Conservation (phyloP, 2,329 filamentous ascomycete genomes). For the Trichoderma lentiforme region DNA sequence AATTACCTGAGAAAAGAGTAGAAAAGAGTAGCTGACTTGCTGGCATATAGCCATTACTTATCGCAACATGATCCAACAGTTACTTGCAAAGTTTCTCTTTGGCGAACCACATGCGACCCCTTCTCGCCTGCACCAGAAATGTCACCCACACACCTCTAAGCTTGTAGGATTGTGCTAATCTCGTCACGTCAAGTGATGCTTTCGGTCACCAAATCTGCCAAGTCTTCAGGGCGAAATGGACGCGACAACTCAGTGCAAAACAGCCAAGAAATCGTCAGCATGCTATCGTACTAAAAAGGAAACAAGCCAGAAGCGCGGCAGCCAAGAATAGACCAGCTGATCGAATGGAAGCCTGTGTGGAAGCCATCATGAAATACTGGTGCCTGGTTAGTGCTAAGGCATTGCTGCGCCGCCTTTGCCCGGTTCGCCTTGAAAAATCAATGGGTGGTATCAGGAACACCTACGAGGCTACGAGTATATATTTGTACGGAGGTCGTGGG, state of each 20-base stretch:
- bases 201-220: background rate
- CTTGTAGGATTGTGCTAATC: background rate
- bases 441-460: background rate
- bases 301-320: no score
- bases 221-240: background rate
- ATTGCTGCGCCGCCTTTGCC: background rate
- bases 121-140: background rate
- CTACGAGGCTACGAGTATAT: background rate
- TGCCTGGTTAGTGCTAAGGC: background rate
- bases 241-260: no score
- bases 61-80: background rate
- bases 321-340: background rate
- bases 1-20: no score
- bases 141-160: background rate
- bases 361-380: background rate
- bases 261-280: background rate
- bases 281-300: background rate
- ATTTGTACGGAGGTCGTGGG: background rate
- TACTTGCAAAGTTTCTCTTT: background rate
- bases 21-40: background rate
- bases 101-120: background rate
- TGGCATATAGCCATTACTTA: background rate
- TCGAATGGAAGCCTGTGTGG: background rate
- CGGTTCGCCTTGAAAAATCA: background rate
- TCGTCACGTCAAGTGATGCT: background rate